phyloP scores from a whole-genome alignment of 1,284 basidiomycete species.

The Ustilago tritici region DNA sequence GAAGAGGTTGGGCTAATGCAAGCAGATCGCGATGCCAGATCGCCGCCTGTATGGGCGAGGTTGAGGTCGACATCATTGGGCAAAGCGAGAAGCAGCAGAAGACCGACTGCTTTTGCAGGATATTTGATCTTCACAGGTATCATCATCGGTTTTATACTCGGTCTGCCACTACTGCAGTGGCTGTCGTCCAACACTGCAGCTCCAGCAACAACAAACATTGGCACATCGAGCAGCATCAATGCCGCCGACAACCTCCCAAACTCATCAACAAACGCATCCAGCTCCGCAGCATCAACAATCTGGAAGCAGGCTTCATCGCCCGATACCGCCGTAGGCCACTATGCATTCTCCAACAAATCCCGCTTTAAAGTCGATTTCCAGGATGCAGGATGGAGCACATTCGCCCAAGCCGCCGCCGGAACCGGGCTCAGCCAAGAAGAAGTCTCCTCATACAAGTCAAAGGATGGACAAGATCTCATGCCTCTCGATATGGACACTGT shows the following conservation, averaged over 20 bases:
- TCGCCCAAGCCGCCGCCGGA: slow-evolving; percentile 25
- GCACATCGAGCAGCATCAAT: background rate
- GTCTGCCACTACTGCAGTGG: slow-evolving; percentile 48
- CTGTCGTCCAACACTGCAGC: slow-evolving; percentile 29
- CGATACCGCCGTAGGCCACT: slow-evolving; percentile 40
- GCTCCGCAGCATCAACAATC: background rate
- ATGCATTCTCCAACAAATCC: slow-evolving; percentile 31
- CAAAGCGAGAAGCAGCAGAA: slow-evolving; percentile 3
- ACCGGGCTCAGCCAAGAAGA: slow-evolving; percentile 22
- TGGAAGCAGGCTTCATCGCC: slow-evolving; percentile 40
- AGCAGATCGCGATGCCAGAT: slow-evolving; percentile 26
- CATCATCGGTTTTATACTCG: slow-evolving; percentile 37
- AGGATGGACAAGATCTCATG: slow-evolving; percentile 38
- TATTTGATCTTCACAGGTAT: slow-evolving; percentile 42
- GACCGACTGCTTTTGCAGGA: slow-evolving; percentile 17
- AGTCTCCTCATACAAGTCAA: slow-evolving; percentile 31
- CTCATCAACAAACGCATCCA: slow-evolving; percentile 1
- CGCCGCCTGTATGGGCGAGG: background rate
- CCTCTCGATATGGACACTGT: slow-evolving; percentile 53
- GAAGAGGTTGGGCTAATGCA: slow-evolving; percentile 59
- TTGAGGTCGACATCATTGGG: background rate
- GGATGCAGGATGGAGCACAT: slow-evolving; percentile 42
- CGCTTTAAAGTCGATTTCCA: slow-evolving; percentile 46
- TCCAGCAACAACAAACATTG: background rate
- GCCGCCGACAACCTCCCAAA: background rate